Conservation (phyloP, 2,329 filamentous ascomycete genomes). For the Pseudopithomyces maydicus region DNA sequence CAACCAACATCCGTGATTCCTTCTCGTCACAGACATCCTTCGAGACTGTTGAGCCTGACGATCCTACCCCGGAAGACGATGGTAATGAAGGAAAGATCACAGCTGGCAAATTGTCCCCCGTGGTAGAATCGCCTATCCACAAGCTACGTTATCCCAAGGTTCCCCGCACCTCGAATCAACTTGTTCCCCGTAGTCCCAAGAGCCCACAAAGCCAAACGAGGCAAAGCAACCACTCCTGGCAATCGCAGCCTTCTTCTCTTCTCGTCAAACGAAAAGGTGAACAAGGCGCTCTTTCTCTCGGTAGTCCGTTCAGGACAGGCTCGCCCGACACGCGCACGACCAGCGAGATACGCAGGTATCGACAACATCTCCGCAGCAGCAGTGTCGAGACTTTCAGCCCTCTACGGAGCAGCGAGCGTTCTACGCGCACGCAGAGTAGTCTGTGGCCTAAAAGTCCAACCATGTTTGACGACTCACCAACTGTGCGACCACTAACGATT, state of each 20-base stretch:
- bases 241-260: constrained; percentile 32
- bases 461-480: constrained; percentile 31
- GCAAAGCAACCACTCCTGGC: constrained; percentile 10
- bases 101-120: constrained; percentile 45
- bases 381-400: constrained; percentile 30
- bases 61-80: constrained; percentile 53
- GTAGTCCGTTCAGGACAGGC: constrained; percentile 40
- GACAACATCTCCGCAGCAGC: constrained; percentile 28
- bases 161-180: constrained; percentile 53
- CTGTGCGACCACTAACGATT: constrained; percentile 34
- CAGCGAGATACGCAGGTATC: constrained; percentile 10
- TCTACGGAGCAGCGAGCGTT: constrained; percentile 24
- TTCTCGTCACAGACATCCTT: constrained; percentile 51
- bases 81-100: constrained; percentile 42
- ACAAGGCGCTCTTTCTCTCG: constrained; percentile 41
- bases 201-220: constrained; percentile 23
- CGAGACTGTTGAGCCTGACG: constrained; percentile 51
- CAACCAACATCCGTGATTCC: constrained; percentile 39
- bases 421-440: constrained; percentile 29
- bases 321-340: constrained; percentile 16
- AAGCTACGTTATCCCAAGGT: constrained; percentile 54
- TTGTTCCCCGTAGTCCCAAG: constrained; percentile 47
- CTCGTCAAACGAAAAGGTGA: constrained; percentile 45
- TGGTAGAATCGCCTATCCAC: constrained; percentile 51
- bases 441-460: constrained; percentile 32